Evolutionary conservation across 106 monocot species (phyloP).

Genomic region (Dioscorea dumetorum): DNA sequence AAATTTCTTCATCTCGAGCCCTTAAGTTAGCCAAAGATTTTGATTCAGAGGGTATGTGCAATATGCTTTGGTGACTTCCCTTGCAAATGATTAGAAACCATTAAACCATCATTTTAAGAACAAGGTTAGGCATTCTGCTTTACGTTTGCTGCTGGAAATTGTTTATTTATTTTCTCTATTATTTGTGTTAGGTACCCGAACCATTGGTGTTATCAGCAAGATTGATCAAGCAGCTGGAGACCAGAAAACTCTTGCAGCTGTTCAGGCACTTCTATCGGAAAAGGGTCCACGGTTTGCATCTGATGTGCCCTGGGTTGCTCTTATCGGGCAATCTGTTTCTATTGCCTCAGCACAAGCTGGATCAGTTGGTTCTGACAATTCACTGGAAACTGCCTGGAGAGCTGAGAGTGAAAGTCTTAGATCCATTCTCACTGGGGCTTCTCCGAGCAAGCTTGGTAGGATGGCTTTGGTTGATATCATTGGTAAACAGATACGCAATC

Average conservation of each 20-base stretch:
- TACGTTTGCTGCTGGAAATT: background rate
- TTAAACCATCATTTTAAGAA: background rate
- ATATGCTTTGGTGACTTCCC: background rate
- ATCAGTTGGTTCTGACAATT: conserved; percentile 40
- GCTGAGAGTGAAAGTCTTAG: conserved; percentile 41
- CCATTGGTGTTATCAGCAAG: conserved; percentile 45
- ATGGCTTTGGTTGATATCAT: conserved; percentile 37
- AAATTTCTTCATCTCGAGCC: conserved; percentile 41
- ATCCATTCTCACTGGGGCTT: conserved; percentile 32
- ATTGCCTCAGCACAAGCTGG: conserved; percentile 55
- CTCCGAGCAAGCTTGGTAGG: conserved; percentile 44
- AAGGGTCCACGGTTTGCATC: conserved; percentile 29
- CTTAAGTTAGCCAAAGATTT: conserved; percentile 40
- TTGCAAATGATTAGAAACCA: background rate
- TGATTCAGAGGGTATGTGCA: conserved; percentile 38
- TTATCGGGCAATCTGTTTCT: conserved; percentile 53
- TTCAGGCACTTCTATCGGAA: conserved; percentile 32
- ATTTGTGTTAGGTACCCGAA: conserved; percentile 31
- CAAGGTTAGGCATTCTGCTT: background rate
- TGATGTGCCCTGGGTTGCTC: conserved; percentile 42
- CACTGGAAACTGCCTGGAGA: conserved; percentile 46
- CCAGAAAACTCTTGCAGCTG: conserved; percentile 35
- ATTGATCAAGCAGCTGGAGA: conserved; percentile 49
- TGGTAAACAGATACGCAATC: conserved; percentile 39
- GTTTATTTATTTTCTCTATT: background rate